These are phyloP conservation scores for Cinchona pubescens DNA, from an alignment of 257 asterid species.

Conservation along the genomic window DNA sequence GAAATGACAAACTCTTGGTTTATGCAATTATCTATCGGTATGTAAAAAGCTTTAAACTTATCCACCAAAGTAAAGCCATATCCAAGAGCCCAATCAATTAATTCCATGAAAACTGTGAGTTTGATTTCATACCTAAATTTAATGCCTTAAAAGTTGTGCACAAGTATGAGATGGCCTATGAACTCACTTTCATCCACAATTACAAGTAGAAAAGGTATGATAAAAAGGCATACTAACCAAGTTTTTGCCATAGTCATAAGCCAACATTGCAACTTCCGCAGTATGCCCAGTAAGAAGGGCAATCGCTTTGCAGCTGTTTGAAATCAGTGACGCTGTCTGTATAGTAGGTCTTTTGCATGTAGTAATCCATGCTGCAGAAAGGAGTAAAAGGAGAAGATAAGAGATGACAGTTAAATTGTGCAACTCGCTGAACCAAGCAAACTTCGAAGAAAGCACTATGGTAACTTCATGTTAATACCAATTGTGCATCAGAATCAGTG, in stretches of 20 bases:
- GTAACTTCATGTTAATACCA: not conserved
- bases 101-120: not conserved
- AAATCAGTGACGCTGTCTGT: slow-evolving; percentile 94
- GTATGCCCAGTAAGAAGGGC: slow-evolving; percentile 95
- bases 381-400: slow-evolving; percentile 9
- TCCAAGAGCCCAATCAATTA: not conserved
- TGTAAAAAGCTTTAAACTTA: not conserved
- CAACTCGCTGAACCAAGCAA: not conserved
- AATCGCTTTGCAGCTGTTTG: slow-evolving; percentile 90
- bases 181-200: not conserved
- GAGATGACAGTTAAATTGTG: not conserved
- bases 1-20: not conserved
- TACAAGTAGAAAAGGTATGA: not conserved
- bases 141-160: not conserved
- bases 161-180: not conserved
- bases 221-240: slow-evolving; percentile 49
- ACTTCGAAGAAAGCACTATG: not conserved
- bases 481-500: not conserved
- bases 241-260: slow-evolving; percentile 91
- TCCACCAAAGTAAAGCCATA: not conserved
- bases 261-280: slow-evolving; percentile 77
- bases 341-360: slow-evolving; percentile 94
- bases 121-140: not conserved
- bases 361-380: slow-evolving; percentile 89
- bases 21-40: not conserved